Percentiles rank a stretch among this genome's conserved stretches.
Conservation (phyloP, 2,329 filamentous ascomycete genomes). For the Berkeleyomyces basicola region DNA sequence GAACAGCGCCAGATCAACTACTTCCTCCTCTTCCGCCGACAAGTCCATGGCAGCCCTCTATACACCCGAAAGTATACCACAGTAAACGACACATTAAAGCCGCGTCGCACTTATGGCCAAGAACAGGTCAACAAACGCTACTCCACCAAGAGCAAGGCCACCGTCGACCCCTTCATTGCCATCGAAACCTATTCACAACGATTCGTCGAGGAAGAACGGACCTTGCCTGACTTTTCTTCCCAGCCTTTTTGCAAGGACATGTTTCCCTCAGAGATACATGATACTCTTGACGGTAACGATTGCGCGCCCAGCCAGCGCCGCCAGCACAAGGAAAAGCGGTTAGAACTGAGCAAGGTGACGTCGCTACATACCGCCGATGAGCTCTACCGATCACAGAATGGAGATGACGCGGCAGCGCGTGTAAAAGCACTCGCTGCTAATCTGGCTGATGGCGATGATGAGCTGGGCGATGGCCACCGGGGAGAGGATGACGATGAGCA, state of each 20-base stretch:
- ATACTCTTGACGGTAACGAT: constrained; percentile 35
- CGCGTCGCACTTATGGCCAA: constrained; percentile 34
- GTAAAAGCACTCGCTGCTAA: constrained; percentile 19
- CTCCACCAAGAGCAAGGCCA: constrained; percentile 37
- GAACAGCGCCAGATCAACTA: constrained; percentile 33
- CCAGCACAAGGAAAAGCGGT: constrained; percentile 25
- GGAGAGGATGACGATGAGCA: constrained; percentile 30
- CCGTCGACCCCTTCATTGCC: constrained; percentile 39
- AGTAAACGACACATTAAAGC: constrained; percentile 24
- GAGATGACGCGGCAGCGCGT: constrained; percentile 18
- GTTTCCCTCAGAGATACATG: constrained; percentile 39
- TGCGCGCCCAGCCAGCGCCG: constrained; percentile 13
- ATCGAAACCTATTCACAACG: constrained; percentile 42
- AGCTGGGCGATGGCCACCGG: constrained; percentile 25
- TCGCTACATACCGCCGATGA: constrained; percentile 34
- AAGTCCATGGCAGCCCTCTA: constrained; percentile 36
- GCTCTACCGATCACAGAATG: constrained; percentile 27
- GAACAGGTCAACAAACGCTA: constrained; percentile 42
- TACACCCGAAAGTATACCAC: constrained; percentile 38
- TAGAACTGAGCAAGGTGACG: constrained; percentile 31
- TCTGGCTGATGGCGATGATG: constrained; percentile 31
- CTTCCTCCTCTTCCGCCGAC: constrained; percentile 39
- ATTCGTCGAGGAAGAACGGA: constrained; percentile 34
- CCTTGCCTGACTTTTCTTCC: constrained; percentile 36
- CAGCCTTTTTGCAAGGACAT: constrained; percentile 35